Evolutionary conservation across 2,329 filamentous ascomycete genomes (phyloP).

Genomic region (Aspergillus pseudoterreus): DNA sequence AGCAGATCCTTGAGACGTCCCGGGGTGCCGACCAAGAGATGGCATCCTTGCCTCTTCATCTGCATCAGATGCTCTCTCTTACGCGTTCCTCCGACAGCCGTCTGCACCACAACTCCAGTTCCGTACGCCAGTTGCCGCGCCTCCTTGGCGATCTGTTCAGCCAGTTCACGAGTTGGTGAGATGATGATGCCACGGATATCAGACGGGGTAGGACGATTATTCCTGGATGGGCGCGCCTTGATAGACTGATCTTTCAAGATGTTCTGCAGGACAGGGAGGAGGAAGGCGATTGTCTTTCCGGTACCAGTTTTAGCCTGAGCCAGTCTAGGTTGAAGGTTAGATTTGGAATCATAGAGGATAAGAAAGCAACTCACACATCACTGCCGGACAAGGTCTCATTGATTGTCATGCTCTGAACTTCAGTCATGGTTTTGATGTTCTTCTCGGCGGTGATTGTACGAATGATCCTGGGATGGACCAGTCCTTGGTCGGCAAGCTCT

Average conservation of each 20-base stretch:
- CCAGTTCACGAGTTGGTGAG: constrained; percentile 61
- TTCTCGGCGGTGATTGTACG: constrained; percentile 67
- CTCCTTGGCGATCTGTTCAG: constrained; percentile 66
- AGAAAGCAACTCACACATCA: constrained; percentile 64
- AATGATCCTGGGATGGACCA: constrained; percentile 64
- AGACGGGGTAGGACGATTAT: constrained; percentile 16
- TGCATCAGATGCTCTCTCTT: constrained; percentile 65
- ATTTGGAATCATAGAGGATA: constrained; percentile 7
- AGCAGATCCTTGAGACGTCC: constrained; percentile 83
- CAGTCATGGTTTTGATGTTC: constrained; percentile 81
- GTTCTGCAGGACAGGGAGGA: constrained; percentile 78
- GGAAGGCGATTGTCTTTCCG: constrained; percentile 91
- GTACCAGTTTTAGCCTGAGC: constrained; percentile 97
- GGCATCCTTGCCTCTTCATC: constrained; percentile 73
- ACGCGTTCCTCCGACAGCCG: constrained; percentile 87
- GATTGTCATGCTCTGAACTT: constrained; percentile 84
- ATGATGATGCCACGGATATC: constrained; percentile 60
- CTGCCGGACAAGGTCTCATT: constrained; percentile 71
- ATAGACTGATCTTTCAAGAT: constrained; percentile 67
- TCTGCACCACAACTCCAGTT: constrained; percentile 67
- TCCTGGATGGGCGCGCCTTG: constrained; percentile 22
- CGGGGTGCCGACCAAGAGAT: constrained; percentile 86
- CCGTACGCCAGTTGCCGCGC: constrained; percentile 62
- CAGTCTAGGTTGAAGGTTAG: constrained; percentile 51
- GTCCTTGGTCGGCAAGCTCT: constrained; percentile 32